Conservation (phyloP, 352 stramenopile genomes). For the Albugo laibachii region DNA sequence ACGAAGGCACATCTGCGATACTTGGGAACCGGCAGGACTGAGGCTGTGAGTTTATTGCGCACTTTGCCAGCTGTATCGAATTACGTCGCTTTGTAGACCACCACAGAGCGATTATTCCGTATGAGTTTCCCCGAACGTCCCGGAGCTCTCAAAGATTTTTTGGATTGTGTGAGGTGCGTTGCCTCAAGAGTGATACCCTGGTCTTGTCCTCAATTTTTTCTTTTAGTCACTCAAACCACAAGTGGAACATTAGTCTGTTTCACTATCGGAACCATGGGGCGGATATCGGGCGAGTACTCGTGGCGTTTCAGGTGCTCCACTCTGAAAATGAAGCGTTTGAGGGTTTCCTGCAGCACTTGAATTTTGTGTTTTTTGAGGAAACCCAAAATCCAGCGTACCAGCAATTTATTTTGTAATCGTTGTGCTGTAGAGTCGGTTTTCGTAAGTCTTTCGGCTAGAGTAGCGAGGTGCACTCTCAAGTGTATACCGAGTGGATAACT, state of each 20-base stretch:
- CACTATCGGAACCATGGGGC: conserved; percentile 98
- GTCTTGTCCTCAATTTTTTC: neutral
- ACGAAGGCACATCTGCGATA: conserved; percentile 92
- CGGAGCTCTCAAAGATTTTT: conserved; percentile 84
- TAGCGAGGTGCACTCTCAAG: too few species aligned
- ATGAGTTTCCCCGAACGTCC: conserved; percentile 91
- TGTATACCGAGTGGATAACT: too few species aligned
- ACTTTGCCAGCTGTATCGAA: neutral
- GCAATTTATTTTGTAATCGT: conserved; percentile 50
- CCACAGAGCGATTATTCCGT: conserved; percentile 89
- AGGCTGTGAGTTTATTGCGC: conserved; percentile 19
- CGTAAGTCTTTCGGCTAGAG: too few species aligned
- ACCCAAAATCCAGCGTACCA: conserved; percentile 64
- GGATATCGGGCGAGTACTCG: conserved; percentile 93
- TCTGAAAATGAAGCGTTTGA: conserved; percentile 31
- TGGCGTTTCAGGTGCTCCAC: conserved; percentile 86
- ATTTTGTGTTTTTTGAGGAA: conserved; percentile 68
- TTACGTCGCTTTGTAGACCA: conserved; percentile 15
- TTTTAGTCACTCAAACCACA: conserved; percentile 3
- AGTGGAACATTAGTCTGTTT: conserved; percentile 96
- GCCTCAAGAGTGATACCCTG: neutral
- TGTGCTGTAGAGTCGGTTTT: too few species aligned
- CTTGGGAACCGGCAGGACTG: conserved; percentile 81
- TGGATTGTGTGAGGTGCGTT: conserved; percentile 59
- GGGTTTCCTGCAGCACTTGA: conserved; percentile 41